Base-by-base conservation (phyloP, 345 rosid genomes). In the Citrus cavaleriei region DNA sequence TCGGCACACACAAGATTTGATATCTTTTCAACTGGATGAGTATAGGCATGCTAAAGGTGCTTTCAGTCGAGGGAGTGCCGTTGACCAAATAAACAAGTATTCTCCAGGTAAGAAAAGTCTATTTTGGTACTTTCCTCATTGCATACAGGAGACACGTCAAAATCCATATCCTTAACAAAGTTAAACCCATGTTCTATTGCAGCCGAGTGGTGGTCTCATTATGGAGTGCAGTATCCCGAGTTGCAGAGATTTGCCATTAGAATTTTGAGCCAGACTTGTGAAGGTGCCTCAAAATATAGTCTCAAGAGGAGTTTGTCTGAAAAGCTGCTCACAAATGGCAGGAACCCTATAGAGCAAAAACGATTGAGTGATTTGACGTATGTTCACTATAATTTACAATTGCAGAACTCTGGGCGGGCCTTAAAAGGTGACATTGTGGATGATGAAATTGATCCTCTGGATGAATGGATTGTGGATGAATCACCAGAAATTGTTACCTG, bases 61-160 rank as follows among this genome's bases (percentile, higher is more conserved):
- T 80, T 91, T 90, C 68, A 55, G 64, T 10, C 83, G 78, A 77
- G 93, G 91, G 42, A 80, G 88, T 78, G 78, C 86, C 10, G 28
- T 55, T 55, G 83, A 76, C 62, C 83, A 82, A 60, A 74, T 84
- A 78, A 49, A 65, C 78, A 87, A 54, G 73, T 25, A 84, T 55
- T 16, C 81, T 81, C 89, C 97, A 70, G 84, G 95, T 89, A 83
- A 81, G 75, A 40, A 30, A 80, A 72, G 70, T 21, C 7, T 46
- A 14, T 9, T 3, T 62, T 9, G 9, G 6, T 63, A 12, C 54
- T 27, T 28, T 2, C 61, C 65, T 66, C 55, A 61, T 63, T 77
- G 40, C 22, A 42, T 70, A 40, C 38, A 37, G 19, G 13, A 72
- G 38, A n/a, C 22, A 6, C 2, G 76, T 73, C 22, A 58, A 35